A percentile compares a stretch with the other conserved stretches of the same genome.
Conservation (phyloP, 2,329 filamentous ascomycete genomes). For the Diaporthe ilicicola region DNA sequence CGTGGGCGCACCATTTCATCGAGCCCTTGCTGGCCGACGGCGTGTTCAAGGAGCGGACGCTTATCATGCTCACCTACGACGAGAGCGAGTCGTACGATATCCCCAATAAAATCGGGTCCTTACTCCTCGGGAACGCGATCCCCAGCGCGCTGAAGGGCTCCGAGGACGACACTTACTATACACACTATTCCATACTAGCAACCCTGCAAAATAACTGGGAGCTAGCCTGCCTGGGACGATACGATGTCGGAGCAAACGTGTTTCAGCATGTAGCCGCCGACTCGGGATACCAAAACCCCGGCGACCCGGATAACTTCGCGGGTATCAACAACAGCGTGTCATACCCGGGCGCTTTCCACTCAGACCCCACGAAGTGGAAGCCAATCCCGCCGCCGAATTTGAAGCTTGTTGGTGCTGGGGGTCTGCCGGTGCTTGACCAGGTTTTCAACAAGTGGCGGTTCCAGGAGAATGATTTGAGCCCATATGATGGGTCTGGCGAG, state of each 20-base stretch:
- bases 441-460: slow-evolving; percentile 45
- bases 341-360: slow-evolving; percentile 52
- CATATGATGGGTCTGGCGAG: slow-evolving; percentile 55
- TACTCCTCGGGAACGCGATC: slow-evolving; percentile 64
- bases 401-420: slow-evolving; percentile 52
- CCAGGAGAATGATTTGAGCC: slow-evolving; percentile 43
- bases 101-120: slow-evolving; percentile 62
- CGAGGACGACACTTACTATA: slow-evolving; percentile 58
- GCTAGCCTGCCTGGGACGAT: slow-evolving; percentile 52
- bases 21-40: slow-evolving; percentile 59
- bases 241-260: slow-evolving; percentile 48
- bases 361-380: slow-evolving; percentile 42
- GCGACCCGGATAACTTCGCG: slow-evolving; percentile 46
- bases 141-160: slow-evolving; percentile 56
- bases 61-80: slow-evolving; percentile 67
- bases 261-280: slow-evolving; percentile 39
- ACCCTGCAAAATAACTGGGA: slow-evolving; percentile 53
- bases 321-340: slow-evolving; percentile 51
- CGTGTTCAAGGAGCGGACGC: slow-evolving; percentile 60
- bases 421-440: slow-evolving; percentile 46
- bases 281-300: slow-evolving; percentile 39
- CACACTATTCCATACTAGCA: slow-evolving; percentile 53
- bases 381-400: slow-evolving; percentile 52
- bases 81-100: slow-evolving; percentile 61
- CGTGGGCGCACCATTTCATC: slow-evolving; percentile 62